Evolutionary conservation across 148 eudicot species (phyloP).

Genomic region (Rhododendron simsii): DNA sequence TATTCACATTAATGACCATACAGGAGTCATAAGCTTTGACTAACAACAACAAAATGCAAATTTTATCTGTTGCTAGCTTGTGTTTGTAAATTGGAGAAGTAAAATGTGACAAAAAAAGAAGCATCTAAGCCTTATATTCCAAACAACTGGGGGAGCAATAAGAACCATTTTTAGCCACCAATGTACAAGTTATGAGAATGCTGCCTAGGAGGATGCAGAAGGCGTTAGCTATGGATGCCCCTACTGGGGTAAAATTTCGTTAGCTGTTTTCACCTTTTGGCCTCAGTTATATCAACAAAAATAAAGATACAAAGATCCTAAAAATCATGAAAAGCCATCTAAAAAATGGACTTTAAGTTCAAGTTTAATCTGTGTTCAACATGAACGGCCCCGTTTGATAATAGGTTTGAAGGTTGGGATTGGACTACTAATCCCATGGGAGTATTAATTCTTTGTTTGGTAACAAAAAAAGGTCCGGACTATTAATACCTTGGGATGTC

Average conservation of each 20-base stretch:
- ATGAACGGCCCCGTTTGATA: neutral
- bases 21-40: neutral
- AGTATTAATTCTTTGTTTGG: no score
- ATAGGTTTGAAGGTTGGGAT: no score
- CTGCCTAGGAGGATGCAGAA: neutral
- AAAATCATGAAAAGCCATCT: neutral
- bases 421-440: no score
- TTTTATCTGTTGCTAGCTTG: neutral
- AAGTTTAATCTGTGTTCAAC: neutral
- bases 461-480: no score
- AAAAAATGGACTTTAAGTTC: neutral
- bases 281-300: neutral
- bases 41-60: neutral
- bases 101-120: neutral
- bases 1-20: neutral
- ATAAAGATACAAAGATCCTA: neutral
- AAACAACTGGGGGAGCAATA: neutral
- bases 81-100: neutral
- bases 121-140: neutral
- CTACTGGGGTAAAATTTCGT: neutral
- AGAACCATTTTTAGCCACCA: neutral
- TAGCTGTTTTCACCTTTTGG: neutral
- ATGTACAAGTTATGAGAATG: neutral
- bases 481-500: no score
- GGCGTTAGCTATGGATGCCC: neutral